Conservation (phyloP, 2,329 filamentous ascomycete species). For the Ceratocystis cubensis region DNA sequence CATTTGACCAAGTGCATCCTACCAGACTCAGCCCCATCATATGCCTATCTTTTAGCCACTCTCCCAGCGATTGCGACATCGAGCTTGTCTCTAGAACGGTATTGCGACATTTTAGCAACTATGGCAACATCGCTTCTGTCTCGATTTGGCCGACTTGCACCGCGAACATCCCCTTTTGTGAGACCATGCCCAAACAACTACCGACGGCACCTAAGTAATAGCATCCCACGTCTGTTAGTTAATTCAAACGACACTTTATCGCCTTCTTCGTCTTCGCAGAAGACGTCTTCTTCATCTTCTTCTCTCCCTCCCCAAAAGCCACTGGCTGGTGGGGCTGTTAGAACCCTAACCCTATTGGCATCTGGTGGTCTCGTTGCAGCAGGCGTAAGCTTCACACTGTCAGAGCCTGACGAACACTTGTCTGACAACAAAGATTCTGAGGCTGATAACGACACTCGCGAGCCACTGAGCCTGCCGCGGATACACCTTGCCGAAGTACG, state of each 20-base stretch:
- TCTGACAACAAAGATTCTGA: background rate
- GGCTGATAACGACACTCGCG: constrained; percentile 24
- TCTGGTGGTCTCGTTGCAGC: constrained; percentile 17
- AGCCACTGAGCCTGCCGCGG: constrained; percentile 34
- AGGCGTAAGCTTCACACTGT: constrained; percentile 13
- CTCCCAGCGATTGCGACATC: constrained; percentile 17
- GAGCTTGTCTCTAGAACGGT: constrained; percentile 14
- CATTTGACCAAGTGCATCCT: constrained; percentile 10
- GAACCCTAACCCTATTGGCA: constrained; percentile 21
- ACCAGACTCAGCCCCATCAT: constrained; percentile 14
- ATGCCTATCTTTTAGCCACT: constrained; percentile 15
- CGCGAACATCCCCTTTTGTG: constrained; percentile 14
- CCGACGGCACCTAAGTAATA: constrained; percentile 11
- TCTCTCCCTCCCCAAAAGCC: background rate
- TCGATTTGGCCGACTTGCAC: constrained; percentile 17
- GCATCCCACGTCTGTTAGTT: background rate
- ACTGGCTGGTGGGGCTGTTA: constrained; percentile 4
- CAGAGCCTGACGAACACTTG: constrained; percentile 14
- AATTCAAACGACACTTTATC: constrained; percentile 1
- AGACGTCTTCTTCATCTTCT: background rate
- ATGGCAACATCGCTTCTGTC: constrained; percentile 22
- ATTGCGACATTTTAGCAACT: constrained; percentile 14
- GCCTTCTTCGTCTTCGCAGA: background rate
- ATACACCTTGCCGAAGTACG: constrained; percentile 41
- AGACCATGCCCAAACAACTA: constrained; percentile 14